Evolutionary conservation across 495 filamentous ascomycete genomes (phyloP), one percentile per base, ranked within the genome.

Genomic region (Mycothermus thermophilus): DNA sequence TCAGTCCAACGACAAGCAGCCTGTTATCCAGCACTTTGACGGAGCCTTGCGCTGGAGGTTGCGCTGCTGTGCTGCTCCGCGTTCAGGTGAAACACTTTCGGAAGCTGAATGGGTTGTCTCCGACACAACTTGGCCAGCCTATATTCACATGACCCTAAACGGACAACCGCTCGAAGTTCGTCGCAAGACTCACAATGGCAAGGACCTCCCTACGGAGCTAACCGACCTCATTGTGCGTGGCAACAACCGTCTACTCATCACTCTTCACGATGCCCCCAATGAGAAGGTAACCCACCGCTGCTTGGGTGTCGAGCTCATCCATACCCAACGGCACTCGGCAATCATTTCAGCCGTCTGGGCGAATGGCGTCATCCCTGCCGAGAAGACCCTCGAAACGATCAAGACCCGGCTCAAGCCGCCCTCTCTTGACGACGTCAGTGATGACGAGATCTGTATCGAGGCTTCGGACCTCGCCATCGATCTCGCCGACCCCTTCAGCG

Each of bases 401-500:
- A 67, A 62, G 39, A 45, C 43, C 9, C 66, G 66, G 2, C 56
- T 82, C 6, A 41, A 45, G 14, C 28, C 43, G 7, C 30, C 40
- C 14, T 20, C 29, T 6, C 11, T 11, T 11, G 6, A 6, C 22
- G 11, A 25, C 22, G 22, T 6, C 11, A 11, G 11, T 5, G 63
- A 64, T 27, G 73, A 86, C 47, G 80, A 87, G 32, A 81, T 93
- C 20, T 54, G 68, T 7, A 63, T 90, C 27, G 58, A 76, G 4
- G 64, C 71, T 9, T 66, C 70, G 30, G 67, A 69, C 39, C 48
- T 90, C n/a, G 69, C 66, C 15, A 71, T 95, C 41, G 69, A 77
- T 37, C 66, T 93, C 2, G 65, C 78, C 8, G 84, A 93, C 50
- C 84, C 85, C 0, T 85, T 82, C 53, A 75, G 64, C 31, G 65